Conservation (phyloP, 805 yeast species). For the Candida broadrunensis region DNA sequence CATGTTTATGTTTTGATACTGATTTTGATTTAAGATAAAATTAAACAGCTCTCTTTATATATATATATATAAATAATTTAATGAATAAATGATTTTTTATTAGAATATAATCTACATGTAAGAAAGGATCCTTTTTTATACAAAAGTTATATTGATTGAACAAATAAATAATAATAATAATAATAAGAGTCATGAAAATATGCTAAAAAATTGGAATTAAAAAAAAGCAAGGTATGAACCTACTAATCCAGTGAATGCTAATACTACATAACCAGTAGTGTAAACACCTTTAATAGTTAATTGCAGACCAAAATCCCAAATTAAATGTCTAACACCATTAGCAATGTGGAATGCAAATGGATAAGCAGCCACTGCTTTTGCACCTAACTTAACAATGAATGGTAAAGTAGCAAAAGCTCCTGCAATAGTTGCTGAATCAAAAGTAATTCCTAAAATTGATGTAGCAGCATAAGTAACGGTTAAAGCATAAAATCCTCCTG, state of each 20-base stretch:
- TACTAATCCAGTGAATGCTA: conserved; percentile 58
- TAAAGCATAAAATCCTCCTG: conserved; percentile 72
- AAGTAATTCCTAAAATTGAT: conserved; percentile 53
- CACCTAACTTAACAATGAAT: conserved; percentile 51
- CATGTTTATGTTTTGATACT: conserved; percentile 42
- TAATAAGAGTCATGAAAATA: too few species aligned
- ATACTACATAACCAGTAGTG: conserved; percentile 84
- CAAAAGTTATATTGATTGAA: neutral
- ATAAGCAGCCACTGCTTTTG: conserved; percentile 70
- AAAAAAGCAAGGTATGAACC: conserved; percentile 59
- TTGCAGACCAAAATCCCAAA: conserved; percentile 88
- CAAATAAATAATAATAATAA: neutral
- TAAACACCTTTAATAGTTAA: conserved; percentile 83
- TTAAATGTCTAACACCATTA: conserved; percentile 89
- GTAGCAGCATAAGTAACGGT: conserved; percentile 74
- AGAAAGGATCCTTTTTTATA: neutral
- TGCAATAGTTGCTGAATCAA: conserved; percentile 53
- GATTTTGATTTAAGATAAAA: conserved; percentile 17
- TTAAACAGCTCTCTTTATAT: too few species aligned
- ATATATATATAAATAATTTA: conserved; percentile 1
- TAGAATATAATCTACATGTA: too few species aligned
- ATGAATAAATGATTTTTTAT: neutral
- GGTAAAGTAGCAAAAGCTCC: conserved; percentile 64
- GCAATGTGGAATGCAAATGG: conserved; percentile 85
- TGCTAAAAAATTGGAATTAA: conserved; percentile 10